Evolutionary conservation across 306 rosid species (phyloP).

Genomic region (Acacia confusa): DNA sequence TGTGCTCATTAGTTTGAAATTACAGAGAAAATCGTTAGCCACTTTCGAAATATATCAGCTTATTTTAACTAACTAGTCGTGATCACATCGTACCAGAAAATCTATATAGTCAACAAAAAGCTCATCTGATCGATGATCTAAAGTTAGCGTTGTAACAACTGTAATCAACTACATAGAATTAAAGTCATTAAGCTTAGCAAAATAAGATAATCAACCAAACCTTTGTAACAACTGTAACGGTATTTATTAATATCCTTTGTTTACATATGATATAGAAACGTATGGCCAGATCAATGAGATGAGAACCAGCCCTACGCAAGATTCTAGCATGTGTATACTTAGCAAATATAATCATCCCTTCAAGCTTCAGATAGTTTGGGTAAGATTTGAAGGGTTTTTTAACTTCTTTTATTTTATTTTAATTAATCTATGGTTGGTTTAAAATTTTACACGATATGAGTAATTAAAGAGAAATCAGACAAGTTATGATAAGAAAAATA

Average conservation of each 20-base stretch:
- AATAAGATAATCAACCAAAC: neutral
- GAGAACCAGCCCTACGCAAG: neutral
- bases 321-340: neutral
- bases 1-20: conserved; percentile 30
- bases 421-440: neutral
- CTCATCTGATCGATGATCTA: neutral
- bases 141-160: conserved; percentile 39
- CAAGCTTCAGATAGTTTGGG: neutral
- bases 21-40: conserved; percentile 34
- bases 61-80: conserved; percentile 59
- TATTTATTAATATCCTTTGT: conserved; percentile 10
- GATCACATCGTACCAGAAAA: conserved; percentile 50
- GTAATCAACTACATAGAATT: conserved; percentile 33
- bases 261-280: neutral
- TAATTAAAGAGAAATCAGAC: neutral
- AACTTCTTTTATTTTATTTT: too few relatives aligned
- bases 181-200: neutral
- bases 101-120: conserved; percentile 45
- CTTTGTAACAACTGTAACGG: too few relatives aligned
- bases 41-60: conserved; percentile 49
- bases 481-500: neutral
- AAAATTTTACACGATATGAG: neutral
- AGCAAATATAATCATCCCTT: neutral
- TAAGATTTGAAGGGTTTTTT: neutral
- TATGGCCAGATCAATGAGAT: neutral